These are phyloP conservation scores for Lunasporangiospora selenospora DNA, from an alignment of 192 early-diverging fungal species.

Conservation along the genomic window DNA sequence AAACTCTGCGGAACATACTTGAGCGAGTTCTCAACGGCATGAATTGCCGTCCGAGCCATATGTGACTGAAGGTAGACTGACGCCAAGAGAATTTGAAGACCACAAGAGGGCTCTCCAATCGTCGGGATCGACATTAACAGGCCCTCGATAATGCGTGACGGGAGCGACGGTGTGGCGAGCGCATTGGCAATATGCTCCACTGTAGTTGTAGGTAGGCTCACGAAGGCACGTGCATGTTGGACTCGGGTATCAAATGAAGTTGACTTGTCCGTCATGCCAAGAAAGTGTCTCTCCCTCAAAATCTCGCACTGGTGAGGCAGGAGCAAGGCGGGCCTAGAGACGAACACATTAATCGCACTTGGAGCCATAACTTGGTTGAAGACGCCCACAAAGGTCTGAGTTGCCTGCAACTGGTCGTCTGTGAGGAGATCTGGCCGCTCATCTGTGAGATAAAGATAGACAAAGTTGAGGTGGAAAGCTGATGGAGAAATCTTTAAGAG, in stretches of 20 bases:
- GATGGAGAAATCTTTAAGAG: constrained; percentile 25
- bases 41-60: constrained; percentile 38
- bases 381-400: constrained; percentile 16
- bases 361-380: constrained; percentile 23
- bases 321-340: constrained; percentile 11
- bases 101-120: constrained; percentile 21
- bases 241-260: constrained; percentile 27
- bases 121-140: constrained; percentile 41
- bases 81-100: constrained; percentile 24
- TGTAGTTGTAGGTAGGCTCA: constrained; percentile 26
- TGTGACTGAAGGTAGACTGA: constrained; percentile 40
- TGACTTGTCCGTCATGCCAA: constrained; percentile 22
- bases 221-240: constrained; percentile 29
- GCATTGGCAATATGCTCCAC: constrained; percentile 31
- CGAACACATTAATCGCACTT: constrained; percentile 11
- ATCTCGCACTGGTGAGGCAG: constrained; percentile 28
- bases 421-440: constrained; percentile 18
- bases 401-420: constrained; percentile 14
- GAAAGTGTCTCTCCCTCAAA: constrained; percentile 21
- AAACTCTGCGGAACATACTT: constrained; percentile 14
- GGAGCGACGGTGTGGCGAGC: constrained; percentile 31
- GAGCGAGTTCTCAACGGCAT: constrained; percentile 44
- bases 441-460: constrained; percentile 7
- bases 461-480: background rate
- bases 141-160: constrained; percentile 27